A percentile compares a stretch with the other conserved stretches of the same genome.
phyloP scores from a whole-genome alignment of 768 basidiomycete genomes.

The Sporobolomyces pararoseus region DNA sequence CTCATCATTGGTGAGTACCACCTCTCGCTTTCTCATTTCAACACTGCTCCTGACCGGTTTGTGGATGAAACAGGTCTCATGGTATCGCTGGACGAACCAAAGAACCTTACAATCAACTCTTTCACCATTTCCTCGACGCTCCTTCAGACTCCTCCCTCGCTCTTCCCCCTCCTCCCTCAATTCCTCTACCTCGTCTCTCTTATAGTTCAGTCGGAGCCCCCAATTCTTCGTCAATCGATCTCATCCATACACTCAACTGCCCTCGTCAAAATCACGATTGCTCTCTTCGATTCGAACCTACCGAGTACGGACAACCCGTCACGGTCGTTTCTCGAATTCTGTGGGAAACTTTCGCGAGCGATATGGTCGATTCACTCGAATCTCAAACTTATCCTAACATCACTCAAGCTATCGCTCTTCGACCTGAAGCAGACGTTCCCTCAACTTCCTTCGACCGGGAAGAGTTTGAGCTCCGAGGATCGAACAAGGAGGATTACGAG shows the following conservation, averaged over 20 bases:
- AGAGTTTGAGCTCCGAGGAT: constrained; percentile 3
- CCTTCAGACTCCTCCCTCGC: background rate
- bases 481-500: constrained; percentile 10
- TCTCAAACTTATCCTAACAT: constrained; percentile 24
- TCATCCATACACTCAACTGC: constrained; percentile 37
- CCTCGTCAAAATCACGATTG: constrained; percentile 38
- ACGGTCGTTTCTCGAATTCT: constrained; percentile 18
- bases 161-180: background rate
- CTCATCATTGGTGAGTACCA: constrained; percentile 39
- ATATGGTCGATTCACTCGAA: constrained; percentile 28
- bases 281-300: background rate
- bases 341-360: constrained; percentile 29
- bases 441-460: background rate
- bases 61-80: constrained; percentile 20
- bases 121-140: constrained; percentile 34
- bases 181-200: background rate
- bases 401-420: constrained; percentile 23
- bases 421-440: background rate
- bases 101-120: constrained; percentile 38
- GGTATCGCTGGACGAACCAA: constrained; percentile 20
- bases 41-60: background rate
- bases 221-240: constrained; percentile 19
- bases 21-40: background rate
- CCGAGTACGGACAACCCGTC: constrained; percentile 32
- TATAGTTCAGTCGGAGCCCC: constrained; percentile 10